These are phyloP conservation scores for Phytophthora pisi DNA, from an alignment of 352 stramenopile species.

Conservation along the genomic window DNA sequence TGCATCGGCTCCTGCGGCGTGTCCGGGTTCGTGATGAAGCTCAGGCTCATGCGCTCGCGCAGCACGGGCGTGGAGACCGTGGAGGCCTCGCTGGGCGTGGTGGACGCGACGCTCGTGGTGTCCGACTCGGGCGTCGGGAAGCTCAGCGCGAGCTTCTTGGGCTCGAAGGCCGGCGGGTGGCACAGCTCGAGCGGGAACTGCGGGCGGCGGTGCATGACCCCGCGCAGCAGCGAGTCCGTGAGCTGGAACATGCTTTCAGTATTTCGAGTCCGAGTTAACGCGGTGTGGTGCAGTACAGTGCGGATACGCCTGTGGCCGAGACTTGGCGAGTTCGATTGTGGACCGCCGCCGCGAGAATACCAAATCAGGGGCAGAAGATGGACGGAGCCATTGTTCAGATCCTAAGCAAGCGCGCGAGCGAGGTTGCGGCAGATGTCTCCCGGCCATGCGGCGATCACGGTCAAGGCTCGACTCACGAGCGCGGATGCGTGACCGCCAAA, in stretches of 20 bases:
- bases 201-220: constrained; percentile 29
- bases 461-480: constrained; percentile 23
- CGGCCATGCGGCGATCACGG: constrained; percentile 24
- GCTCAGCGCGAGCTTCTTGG: constrained; percentile 17
- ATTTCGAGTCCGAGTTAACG: not conserved
- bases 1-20: constrained; percentile 2
- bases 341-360: constrained; percentile 21
- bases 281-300: constrained; percentile 14
- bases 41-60: constrained; percentile 57
- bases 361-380: constrained; percentile 28
- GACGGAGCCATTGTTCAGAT: constrained; percentile 29
- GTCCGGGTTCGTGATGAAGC: constrained; percentile 62
- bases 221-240: constrained; percentile 28
- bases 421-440: constrained; percentile 18
- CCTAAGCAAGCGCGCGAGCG: constrained; percentile 13
- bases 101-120: constrained; percentile 33
- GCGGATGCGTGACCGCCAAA: constrained; percentile 22
- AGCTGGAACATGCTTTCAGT: constrained; percentile 33
- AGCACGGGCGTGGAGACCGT: constrained; percentile 28
- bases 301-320: constrained; percentile 32
- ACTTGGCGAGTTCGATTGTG: constrained; percentile 37
- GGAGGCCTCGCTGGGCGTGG: constrained; percentile 32
- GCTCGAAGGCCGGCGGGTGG: constrained; percentile 31
- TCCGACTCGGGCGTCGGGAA: constrained; percentile 29
- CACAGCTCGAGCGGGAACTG: constrained; percentile 35